Conservation (phyloP, 2,329 filamentous ascomycete genomes). For the Aspergillus thermomutatus region DNA sequence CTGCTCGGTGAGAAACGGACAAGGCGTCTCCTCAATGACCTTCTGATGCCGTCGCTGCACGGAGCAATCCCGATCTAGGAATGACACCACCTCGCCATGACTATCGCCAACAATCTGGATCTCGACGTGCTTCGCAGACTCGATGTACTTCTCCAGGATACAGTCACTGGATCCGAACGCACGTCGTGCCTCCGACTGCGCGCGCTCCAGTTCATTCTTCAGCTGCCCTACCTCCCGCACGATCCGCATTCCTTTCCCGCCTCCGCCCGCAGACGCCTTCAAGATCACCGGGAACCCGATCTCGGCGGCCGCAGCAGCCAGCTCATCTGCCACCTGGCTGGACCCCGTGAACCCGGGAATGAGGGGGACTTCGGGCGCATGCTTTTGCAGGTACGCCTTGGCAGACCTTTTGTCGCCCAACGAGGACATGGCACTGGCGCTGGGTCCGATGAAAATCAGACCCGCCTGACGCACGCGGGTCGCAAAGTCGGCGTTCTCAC, state of each 20-base stretch:
- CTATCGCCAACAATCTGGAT: constrained; percentile 49
- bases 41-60: constrained; percentile 53
- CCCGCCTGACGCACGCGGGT: constrained; percentile 24
- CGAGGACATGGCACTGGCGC: constrained; percentile 25
- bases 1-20: constrained; percentile 28
- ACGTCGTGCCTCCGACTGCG: constrained; percentile 38
- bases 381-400: constrained; percentile 22
- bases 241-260: constrained; percentile 45
- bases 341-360: constrained; percentile 25
- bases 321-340: constrained; percentile 18
- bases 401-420: constrained; percentile 32
- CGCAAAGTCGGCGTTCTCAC: constrained; percentile 34
- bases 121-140: constrained; percentile 47
- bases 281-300: constrained; percentile 44
- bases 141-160: constrained; percentile 45
- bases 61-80: constrained; percentile 50
- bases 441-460: constrained; percentile 34
- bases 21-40: constrained; percentile 49
- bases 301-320: constrained; percentile 18
- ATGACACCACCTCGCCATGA: constrained; percentile 21
- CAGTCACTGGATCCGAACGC: constrained; percentile 43
- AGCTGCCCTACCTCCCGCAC: constrained; percentile 32
- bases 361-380: constrained; percentile 26
- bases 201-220: constrained; percentile 32
- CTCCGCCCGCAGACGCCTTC: constrained; percentile 49